Percentiles rank a stretch among this genome's conserved stretches.
phyloP scores from a whole-genome alignment of 163 green algal species.

The Prototheca cutis region DNA sequence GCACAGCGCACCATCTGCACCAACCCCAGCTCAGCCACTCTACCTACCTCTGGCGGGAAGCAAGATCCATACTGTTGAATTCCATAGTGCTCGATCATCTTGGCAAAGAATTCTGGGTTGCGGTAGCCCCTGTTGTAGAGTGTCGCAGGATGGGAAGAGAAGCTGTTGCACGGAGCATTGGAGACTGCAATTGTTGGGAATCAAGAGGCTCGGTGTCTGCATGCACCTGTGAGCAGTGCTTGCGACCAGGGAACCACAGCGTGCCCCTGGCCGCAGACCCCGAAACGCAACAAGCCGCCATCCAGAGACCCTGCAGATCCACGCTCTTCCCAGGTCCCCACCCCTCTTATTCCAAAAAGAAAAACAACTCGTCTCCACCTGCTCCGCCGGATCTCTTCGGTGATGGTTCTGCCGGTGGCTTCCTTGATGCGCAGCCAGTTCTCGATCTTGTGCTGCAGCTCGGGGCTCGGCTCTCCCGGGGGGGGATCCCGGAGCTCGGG shows the following conservation, averaged over 20 bases:
- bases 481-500: slow-evolving; percentile 14
- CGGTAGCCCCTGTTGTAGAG: slow-evolving; percentile 37
- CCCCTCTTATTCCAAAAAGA: too few species aligned
- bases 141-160: too few species aligned
- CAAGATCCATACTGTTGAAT: slow-evolving; percentile 47
- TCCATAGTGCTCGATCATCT: slow-evolving; percentile 47
- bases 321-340: too few species aligned
- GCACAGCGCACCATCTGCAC: neutral
- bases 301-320: too few species aligned
- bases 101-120: slow-evolving; percentile 58
- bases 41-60: slow-evolving; percentile 17
- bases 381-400: slow-evolving; percentile 18
- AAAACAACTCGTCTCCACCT: slow-evolving; percentile 3
- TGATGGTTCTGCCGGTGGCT: slow-evolving; percentile 13
- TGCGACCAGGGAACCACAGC: too few species aligned
- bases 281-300: too few species aligned
- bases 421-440: slow-evolving; percentile 18
- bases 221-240: neutral
- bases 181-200: too few species aligned
- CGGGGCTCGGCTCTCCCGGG: slow-evolving; percentile 11
- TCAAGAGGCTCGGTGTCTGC: neutral
- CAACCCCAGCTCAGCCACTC: neutral
- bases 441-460: slow-evolving; percentile 22
- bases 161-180: too few species aligned
- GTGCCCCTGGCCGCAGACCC: too few species aligned